Percentiles rank a stretch among this genome's conserved stretches.
phyloP scores from a whole-genome alignment of 2,329 filamentous ascomycete genomes.

The Hypoxylon rubiginosum region DNA sequence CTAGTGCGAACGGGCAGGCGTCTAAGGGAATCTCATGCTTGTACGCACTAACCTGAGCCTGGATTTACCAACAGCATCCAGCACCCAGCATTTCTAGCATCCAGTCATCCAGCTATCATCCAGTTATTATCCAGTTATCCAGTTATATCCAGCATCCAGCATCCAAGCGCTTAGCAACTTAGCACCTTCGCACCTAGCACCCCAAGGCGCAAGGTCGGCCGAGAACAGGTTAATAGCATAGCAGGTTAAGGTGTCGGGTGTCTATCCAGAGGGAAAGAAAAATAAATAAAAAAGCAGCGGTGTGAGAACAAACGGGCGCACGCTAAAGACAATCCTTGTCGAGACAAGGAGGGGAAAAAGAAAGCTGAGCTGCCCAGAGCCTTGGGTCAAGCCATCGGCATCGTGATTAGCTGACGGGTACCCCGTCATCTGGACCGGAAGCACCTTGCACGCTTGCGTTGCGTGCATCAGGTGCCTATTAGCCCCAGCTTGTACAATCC shows the following conservation, averaged over 20 bases:
- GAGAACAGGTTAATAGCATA: slow-evolving; percentile 48
- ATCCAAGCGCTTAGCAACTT: background rate
- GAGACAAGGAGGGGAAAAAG: slow-evolving; percentile 45
- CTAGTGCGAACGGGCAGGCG: slow-evolving; percentile 46
- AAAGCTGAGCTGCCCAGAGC: slow-evolving; percentile 49
- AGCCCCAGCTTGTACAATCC: slow-evolving; percentile 47
- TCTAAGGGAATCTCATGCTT: slow-evolving; percentile 42
- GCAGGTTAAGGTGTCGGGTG: slow-evolving; percentile 36
- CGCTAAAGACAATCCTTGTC: slow-evolving; percentile 40
- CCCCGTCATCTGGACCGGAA: slow-evolving; percentile 50
- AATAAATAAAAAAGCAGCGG: slow-evolving; percentile 52
- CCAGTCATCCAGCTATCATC: background rate
- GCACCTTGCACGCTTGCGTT: slow-evolving; percentile 49
- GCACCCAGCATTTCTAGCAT: background rate
- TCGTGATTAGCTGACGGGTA: slow-evolving; percentile 47
- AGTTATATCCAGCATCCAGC: background rate
- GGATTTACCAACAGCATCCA: slow-evolving; percentile 41
- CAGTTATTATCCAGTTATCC: background rate
- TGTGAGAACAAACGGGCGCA: slow-evolving; percentile 47
- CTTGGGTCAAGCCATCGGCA: slow-evolving; percentile 48
- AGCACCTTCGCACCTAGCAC: background rate
- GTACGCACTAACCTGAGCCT: slow-evolving; percentile 40
- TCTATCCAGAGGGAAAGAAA: slow-evolving; percentile 29
- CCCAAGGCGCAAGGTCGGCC: slow-evolving; percentile 26
- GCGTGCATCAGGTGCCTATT: slow-evolving; percentile 50